Base-by-base conservation (phyloP, 139 green algal species). In the Chlorella sp. region DNA sequence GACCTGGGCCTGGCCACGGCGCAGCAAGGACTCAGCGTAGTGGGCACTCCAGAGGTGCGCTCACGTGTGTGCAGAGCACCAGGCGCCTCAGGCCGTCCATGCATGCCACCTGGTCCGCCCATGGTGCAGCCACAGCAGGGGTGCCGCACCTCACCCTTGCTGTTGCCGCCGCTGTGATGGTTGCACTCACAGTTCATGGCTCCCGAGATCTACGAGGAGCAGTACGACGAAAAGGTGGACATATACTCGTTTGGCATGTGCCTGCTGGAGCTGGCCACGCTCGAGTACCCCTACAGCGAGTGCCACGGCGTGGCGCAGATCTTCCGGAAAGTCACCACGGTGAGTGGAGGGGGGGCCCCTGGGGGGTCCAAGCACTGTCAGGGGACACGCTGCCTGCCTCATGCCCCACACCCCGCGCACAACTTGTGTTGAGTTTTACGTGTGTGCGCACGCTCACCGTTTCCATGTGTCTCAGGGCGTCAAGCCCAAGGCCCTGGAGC, bases 1-100 rank as follows among this genome's bases (percentile, higher is more conserved):
- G 95, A 99, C 82, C 88, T 99, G 51, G 95, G 95, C 0, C 87
- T 99, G 59, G 93, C 95, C 49, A 97, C 94, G 0, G 82, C 97
- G 70, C 83, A 92, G 36, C 74, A 89, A 1, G 87, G 83, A 29
- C 66, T 79, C 31, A 68, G 32, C 31, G 77, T 83, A 2, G 74
- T 83, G 3, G 77, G 77, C 33, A 77, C 69, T 17, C 71, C 70
- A 1, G 36, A 35, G 32, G 30, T 72, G 14, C 2, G 32, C 42
- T n/a, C n/a, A n/a, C n/a, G n/a, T n/a, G n/a, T n/a, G n/a, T n/a
- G n/a, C n/a, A n/a, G n/a, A n/a, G n/a, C n/a, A n/a, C n/a, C n/a
- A n/a, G n/a, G n/a, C n/a, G n/a, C n/a, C n/a, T n/a, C n/a, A n/a
- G n/a, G n/a, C n/a, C n/a, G n/a, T n/a, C n/a, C n/a, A n/a, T n/a